These are phyloP conservation scores for Nosema muscidifuracis DNA, from an alignment of 371 early-diverging fungal species.

Conservation along the genomic window DNA sequence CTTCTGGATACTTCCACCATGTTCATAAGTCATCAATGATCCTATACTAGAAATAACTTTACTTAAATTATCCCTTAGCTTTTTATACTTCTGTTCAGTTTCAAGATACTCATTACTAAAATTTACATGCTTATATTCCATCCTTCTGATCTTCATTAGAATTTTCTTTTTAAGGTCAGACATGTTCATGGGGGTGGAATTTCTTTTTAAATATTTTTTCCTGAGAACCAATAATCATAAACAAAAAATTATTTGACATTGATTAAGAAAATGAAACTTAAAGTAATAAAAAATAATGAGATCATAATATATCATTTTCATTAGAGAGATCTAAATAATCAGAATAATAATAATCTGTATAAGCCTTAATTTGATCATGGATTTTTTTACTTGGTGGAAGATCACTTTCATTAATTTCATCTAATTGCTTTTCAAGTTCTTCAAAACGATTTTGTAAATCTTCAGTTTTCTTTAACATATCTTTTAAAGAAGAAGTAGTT, in stretches of 20 bases:
- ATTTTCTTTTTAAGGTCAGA: constrained; percentile 41
- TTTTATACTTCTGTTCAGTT: constrained; percentile 53
- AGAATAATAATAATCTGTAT: constrained; percentile 49
- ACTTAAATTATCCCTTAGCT: constrained; percentile 36
- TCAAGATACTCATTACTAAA: constrained; percentile 47
- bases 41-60: constrained; percentile 31
- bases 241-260: too few relatives aligned
- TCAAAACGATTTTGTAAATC: constrained; percentile 58
- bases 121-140: constrained; percentile 56
- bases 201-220: background rate
- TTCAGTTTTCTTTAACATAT: constrained; percentile 61
- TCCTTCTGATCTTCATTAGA: constrained; percentile 45
- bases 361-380: constrained; percentile 37
- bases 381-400: constrained; percentile 41
- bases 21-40: constrained; percentile 49
- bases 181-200: constrained; percentile 13
- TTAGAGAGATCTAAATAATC: constrained; percentile 46
- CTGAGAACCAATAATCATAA: background rate
- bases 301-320: constrained; percentile 50
- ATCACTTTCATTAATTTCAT: constrained; percentile 54
- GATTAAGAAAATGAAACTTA: too few relatives aligned
- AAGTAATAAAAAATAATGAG: background rate
- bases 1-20: constrained; percentile 47
- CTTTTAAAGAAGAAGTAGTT: constrained; percentile 59
- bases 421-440: constrained; percentile 57